Conservation (phyloP, 805 yeast species). For the Wickerhamomyces tratensis region DNA sequence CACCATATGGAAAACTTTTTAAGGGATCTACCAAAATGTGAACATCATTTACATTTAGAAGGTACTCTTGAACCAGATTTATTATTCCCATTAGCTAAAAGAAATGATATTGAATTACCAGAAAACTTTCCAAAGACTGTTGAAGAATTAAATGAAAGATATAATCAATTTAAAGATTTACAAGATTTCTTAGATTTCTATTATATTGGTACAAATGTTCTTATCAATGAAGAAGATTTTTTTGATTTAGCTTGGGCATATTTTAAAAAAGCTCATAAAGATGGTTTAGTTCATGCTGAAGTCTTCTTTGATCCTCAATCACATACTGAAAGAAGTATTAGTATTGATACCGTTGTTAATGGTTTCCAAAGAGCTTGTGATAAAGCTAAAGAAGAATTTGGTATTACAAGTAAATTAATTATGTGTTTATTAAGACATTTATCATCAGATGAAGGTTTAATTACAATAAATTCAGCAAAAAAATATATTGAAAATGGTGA, state of each 20-base stretch:
- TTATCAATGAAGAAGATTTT: constrained; percentile 62
- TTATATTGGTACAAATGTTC: constrained; percentile 74
- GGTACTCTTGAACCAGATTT: constrained; percentile 76
- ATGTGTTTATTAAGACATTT: constrained; percentile 79
- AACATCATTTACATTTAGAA: constrained; percentile 78
- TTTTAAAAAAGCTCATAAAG: constrained; percentile 45
- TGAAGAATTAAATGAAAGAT: constrained; percentile 48
- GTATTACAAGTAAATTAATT: constrained; percentile 60
- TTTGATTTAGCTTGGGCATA: constrained; percentile 71
- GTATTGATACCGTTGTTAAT: constrained; percentile 46
- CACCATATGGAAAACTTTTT: constrained; percentile 40
- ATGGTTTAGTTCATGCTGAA: constrained; percentile 64
- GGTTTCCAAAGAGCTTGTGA: constrained; percentile 64
- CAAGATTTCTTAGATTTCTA: constrained; percentile 75
- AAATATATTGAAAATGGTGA: constrained; percentile 44
- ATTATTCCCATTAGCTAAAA: constrained; percentile 56
- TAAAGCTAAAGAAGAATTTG: constrained; percentile 49
- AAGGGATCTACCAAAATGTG: constrained; percentile 73
- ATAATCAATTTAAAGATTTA: constrained; percentile 52
- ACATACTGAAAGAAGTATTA: constrained; percentile 58
- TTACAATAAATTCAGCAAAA: constrained; percentile 44
- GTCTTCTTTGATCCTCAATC: constrained; percentile 83
- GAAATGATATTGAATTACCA: constrained; percentile 56
- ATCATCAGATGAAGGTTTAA: constrained; percentile 48
- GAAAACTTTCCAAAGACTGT: constrained; percentile 48